Evolutionary conservation across 768 basidiomycete species (phyloP).

Genomic region (Clitopilus passeckerianus): DNA sequence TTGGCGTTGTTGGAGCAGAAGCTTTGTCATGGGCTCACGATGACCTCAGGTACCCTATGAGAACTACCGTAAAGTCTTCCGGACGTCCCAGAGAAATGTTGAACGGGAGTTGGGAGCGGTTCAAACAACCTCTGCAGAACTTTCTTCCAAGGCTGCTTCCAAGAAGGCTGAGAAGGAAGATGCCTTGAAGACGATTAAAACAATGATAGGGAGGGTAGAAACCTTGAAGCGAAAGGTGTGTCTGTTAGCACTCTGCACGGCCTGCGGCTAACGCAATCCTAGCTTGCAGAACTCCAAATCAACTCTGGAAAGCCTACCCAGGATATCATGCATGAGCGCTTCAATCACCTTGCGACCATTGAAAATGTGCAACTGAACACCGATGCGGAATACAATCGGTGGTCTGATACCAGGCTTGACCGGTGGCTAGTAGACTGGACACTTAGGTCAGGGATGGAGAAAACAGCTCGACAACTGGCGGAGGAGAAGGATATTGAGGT

Average conservation of each 20-base stretch:
- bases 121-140: conserved; percentile 52
- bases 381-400: conserved; percentile 60
- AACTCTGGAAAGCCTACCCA: conserved; percentile 55
- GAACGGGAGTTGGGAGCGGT: conserved; percentile 72
- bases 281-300: conserved; percentile 47
- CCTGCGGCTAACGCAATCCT: neutral
- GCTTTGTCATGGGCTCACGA: neutral
- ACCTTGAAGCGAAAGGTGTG: conserved; percentile 85
- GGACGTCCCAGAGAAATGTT: conserved; percentile 73
- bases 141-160: conserved; percentile 39
- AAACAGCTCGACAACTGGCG: conserved; percentile 74
- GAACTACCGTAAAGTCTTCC: conserved; percentile 84
- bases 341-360: conserved; percentile 63
- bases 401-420: conserved; percentile 78
- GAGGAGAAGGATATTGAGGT: conserved; percentile 78
- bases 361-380: conserved; percentile 50
- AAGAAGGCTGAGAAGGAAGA: conserved; percentile 42
- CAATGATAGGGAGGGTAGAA: conserved; percentile 72
- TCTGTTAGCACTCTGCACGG: neutral
- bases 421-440: conserved; percentile 94
- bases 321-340: conserved; percentile 68
- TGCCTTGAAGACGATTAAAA: conserved; percentile 57
- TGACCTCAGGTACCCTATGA: conserved; percentile 76
- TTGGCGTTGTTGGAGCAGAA: neutral
- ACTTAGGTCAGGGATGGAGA: conserved; percentile 71